Evolutionary conservation across 805 yeast genomes (phyloP), one percentile per base, ranked within the genome.

Genomic region (Saccharomycopsis babjevae): DNA sequence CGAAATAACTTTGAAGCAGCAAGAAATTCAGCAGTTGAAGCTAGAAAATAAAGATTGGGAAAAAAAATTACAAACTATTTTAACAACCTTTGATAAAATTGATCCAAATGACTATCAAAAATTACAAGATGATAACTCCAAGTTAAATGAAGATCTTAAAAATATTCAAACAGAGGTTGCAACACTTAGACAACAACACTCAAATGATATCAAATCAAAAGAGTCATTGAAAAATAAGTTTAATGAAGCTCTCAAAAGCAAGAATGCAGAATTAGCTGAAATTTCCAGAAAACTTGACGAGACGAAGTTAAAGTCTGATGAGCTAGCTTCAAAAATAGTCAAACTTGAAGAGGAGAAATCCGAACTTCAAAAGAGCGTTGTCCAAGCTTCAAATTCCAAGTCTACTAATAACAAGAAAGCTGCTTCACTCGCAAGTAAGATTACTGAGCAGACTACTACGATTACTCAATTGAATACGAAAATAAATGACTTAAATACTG

Each of bases 11-110:
- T 78, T 81, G 16, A 82, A 80, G 59, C 79, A 76, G 20, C 79
- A 81, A 67, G 79, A 81, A 60, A 67, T 85, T 50, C 69, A 70
- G 52, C 70, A 81, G 30, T 67, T 78, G 8, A 72, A 74, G 43
- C 82, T 82, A 63, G 89, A 87, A 62, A 76, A 77, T 58, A 80
- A 79, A n/a, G 75, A 82, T 28, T 82, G 89, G 83, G 83, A 81
- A 70, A 73, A 71, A 15, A 77, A 83, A 62, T 71, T 83, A 6
- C 79, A 79, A 59, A 80, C 78, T 58, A 70, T 81, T 54, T 62
- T 79, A 63, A 74, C 74, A 59, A 78, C 75, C 58, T 76, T 75
- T 62, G 78, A 78, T 55, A 76, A 79, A 18, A 69, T 79, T 59
- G 83, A 79, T 67, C 82, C 83, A 6, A 75, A 68, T 5, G 81